These are phyloP conservation scores for Sporothrix luriei DNA, from an alignment of 2,329 filamentous ascomycete genomes.

Conservation along the genomic window DNA sequence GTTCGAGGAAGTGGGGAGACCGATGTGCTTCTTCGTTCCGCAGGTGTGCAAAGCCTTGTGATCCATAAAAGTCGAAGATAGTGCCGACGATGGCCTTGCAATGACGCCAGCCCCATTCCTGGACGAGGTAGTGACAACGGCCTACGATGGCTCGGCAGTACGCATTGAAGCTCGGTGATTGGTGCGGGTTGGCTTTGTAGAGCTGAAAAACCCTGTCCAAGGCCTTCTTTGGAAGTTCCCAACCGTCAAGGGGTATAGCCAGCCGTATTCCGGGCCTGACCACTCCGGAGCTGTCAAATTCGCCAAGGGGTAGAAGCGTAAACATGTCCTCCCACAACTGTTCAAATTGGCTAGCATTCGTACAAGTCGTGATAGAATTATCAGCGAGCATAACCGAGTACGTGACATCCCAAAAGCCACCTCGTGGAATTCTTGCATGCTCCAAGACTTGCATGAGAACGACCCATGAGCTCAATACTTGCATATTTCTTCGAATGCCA, in stretches of 20 bases:
- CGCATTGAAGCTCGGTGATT: slow-evolving; percentile 65
- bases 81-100: slow-evolving; percentile 60
- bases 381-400: slow-evolving; percentile 49
- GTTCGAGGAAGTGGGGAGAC: slow-evolving; percentile 64
- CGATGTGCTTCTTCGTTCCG: slow-evolving; percentile 65
- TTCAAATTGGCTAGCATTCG: slow-evolving; percentile 56
- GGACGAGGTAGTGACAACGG: slow-evolving; percentile 64
- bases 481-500: slow-evolving; percentile 55
- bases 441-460: slow-evolving; percentile 58
- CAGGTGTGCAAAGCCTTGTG: slow-evolving; percentile 62
- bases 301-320: slow-evolving; percentile 61
- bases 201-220: slow-evolving; percentile 60
- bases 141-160: slow-evolving; percentile 63
- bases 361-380: slow-evolving; percentile 41
- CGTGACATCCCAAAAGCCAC: slow-evolving; percentile 63
- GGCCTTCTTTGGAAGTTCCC: slow-evolving; percentile 60
- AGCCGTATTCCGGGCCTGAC: slow-evolving; percentile 48
- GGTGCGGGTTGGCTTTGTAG: slow-evolving; percentile 58
- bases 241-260: slow-evolving; percentile 56
- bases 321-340: slow-evolving; percentile 62
- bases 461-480: slow-evolving; percentile 59
- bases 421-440: slow-evolving; percentile 52
- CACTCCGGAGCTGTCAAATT: slow-evolving; percentile 60
- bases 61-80: slow-evolving; percentile 70
- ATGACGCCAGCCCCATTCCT: slow-evolving; percentile 67